Conservation (phyloP, 2,329 filamentous ascomycete species). For the Hypoxylon sp. region DNA sequence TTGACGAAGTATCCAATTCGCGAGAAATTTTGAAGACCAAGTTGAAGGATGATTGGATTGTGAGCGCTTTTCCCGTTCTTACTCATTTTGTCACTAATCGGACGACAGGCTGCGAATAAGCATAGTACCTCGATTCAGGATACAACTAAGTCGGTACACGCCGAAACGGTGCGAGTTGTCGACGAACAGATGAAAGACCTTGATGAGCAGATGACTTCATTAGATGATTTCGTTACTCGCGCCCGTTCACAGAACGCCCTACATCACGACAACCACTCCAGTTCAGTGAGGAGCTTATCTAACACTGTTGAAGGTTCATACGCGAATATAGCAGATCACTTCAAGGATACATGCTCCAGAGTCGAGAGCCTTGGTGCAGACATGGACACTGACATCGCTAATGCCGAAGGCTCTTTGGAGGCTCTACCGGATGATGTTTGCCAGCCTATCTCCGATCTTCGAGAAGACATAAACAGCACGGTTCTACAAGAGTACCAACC, state of each 20-base stretch:
- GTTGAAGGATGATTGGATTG: conserved; percentile 88
- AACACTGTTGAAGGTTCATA: conserved; percentile 81
- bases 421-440: conserved; percentile 73
- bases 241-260: conserved; percentile 84
- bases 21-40: conserved; percentile 84
- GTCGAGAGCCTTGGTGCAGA: conserved; percentile 78
- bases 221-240: conserved; percentile 90
- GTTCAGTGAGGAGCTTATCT: conserved; percentile 76
- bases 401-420: conserved; percentile 72
- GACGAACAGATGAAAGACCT: conserved; percentile 91
- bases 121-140: conserved; percentile 87
- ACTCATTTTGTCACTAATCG: conserved; percentile 47
- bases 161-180: conserved; percentile 90
- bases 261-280: conserved; percentile 78
- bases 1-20: conserved; percentile 79
- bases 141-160: conserved; percentile 88
- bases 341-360: conserved; percentile 77
- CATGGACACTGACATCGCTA: conserved; percentile 72
- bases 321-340: conserved; percentile 76
- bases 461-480: conserved; percentile 75
- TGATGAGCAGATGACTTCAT: conserved; percentile 86
- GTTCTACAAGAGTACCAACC: conserved; percentile 83
- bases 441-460: conserved; percentile 78
- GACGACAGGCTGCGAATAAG: conserved; percentile 75
- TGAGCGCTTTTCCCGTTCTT: conserved; percentile 66